These are phyloP conservation scores for Penicillium sp. DNA, from an alignment of 2,329 filamentous ascomycete species.

Conservation along the genomic window DNA sequence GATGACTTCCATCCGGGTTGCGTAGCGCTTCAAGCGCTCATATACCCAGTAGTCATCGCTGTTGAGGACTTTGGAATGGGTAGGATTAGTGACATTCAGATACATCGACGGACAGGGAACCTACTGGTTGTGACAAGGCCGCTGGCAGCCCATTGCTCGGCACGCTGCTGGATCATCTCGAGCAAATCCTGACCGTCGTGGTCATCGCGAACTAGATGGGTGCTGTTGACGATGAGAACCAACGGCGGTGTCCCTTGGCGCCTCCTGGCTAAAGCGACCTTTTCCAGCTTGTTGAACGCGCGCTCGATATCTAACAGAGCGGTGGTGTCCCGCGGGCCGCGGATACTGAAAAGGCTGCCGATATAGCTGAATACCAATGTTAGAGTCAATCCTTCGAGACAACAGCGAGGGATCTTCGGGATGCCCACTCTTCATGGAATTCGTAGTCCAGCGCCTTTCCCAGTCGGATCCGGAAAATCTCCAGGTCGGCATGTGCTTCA, in stretches of 20 bases:
- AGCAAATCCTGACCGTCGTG: constrained; percentile 90
- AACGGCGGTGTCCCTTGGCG: constrained; percentile 64
- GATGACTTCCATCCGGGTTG: constrained; percentile 91
- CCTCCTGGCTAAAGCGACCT: constrained; percentile 72
- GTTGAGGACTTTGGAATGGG: constrained; percentile 70
- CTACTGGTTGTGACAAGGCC: constrained; percentile 72
- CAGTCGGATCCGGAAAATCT: constrained; percentile 89
- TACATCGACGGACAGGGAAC: constrained; percentile 1
- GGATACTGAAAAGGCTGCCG: constrained; percentile 90
- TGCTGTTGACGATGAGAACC: constrained; percentile 90
- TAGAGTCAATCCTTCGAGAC: constrained; percentile 6
- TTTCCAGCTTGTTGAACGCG: constrained; percentile 96
- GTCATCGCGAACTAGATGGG: constrained; percentile 86
- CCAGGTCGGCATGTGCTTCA: constrained; percentile 89
- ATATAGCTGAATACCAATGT: constrained; percentile 53
- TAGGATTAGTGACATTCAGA: background rate
- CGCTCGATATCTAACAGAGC: constrained; percentile 93
- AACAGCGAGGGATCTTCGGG: background rate
- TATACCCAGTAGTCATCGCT: constrained; percentile 99
- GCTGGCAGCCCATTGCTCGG: constrained; percentile 92
- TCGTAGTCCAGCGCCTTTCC: constrained; percentile 95
- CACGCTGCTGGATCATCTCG: constrained; percentile 90
- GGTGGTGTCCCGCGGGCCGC: constrained; percentile 85
- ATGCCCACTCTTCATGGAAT: constrained; percentile 84
- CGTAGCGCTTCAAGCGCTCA: constrained; percentile 85